A percentile compares a stretch with the other conserved stretches of the same genome.
These are phyloP conservation scores for Perkinsus marinus DNA, from an alignment of 169 alveolate species.

Conservation along the genomic window DNA sequence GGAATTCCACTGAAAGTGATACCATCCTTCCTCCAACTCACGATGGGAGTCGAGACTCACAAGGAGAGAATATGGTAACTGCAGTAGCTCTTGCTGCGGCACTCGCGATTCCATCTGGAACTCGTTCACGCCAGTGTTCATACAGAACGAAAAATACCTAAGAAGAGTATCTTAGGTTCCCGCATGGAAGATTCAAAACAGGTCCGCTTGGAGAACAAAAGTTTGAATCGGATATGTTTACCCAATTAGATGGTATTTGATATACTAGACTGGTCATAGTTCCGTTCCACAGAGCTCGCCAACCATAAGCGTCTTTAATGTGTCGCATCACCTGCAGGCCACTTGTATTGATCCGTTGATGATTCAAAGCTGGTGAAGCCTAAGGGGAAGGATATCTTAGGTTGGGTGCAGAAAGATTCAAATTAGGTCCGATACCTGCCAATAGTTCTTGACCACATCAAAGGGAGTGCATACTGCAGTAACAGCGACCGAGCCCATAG, in stretches of 20 bases:
- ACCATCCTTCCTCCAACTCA: not conserved
- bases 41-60: not conserved
- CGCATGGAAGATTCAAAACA: not conserved
- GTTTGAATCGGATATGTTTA: too few relatives aligned
- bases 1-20: not conserved
- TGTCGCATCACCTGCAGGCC: not conserved
- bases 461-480: not conserved
- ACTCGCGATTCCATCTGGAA: not conserved
- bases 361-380: not conserved
- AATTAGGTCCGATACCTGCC: not conserved
- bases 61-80: not conserved
- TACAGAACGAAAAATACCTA: not conserved
- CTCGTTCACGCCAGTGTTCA: not conserved
- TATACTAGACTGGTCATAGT: not conserved
- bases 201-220: too few relatives aligned
- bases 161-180: not conserved
- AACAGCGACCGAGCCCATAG: not conserved
- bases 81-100: not conserved
- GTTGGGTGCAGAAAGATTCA: not conserved
- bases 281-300: not conserved
- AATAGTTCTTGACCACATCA: not conserved
- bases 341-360: not conserved
- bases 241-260: not conserved
- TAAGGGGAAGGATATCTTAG: not conserved
- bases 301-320: not conserved